Evolutionary conservation across 257 asterid genomes (phyloP), one percentile per base, ranked within the genome.

Genomic region (Solanum appendiculatum): DNA sequence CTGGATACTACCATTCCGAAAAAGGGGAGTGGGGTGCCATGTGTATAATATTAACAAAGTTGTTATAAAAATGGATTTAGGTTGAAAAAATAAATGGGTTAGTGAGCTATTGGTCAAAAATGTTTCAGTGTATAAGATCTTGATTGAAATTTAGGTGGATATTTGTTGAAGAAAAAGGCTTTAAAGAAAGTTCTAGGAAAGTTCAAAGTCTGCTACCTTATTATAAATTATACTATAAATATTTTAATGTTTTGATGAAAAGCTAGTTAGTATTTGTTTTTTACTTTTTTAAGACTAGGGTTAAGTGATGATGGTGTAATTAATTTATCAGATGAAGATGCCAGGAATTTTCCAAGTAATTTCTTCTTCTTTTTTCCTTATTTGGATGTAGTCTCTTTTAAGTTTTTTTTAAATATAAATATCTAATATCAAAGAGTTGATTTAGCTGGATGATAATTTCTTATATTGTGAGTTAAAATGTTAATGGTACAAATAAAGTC

Each of bases 71-170:
- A 7, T 27, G 0, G 9, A 78, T 16, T 78, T 8, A 9, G 31
- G 60, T 56, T 80, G 31, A 36, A 73, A 78, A 3, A 44, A 42
- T 75, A 16, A 31, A 48, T 48, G 29, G 68, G 68, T 80, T 29
- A 42, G 66, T 80, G 20, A 80, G 44, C 40, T 80, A 48, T 29
- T 29, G 60, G 68, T 48, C 85, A 48, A 80, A 36, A 46, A 46
- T 0, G 21, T 80, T 80, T 27, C 63, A 42, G n/a, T 25, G 23
- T 42, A 48, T 29, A 48, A 80, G 85, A 80, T 48, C 20, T 80
- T 80, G 16, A 8, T 80, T 80, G 85, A 80, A 80, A 46, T 80
- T 46, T 48, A 80, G 85, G 85, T 5, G 68, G 27, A 80, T 80
- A 14, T 48, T 48, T 46, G 21, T 80, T 48, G 85, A 2, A 44